Percentiles rank a stretch among this genome's conserved stretches.
Evolutionary conservation across 768 basidiomycete species (phyloP).

Genomic region (Gymnopilus junonius): DNA sequence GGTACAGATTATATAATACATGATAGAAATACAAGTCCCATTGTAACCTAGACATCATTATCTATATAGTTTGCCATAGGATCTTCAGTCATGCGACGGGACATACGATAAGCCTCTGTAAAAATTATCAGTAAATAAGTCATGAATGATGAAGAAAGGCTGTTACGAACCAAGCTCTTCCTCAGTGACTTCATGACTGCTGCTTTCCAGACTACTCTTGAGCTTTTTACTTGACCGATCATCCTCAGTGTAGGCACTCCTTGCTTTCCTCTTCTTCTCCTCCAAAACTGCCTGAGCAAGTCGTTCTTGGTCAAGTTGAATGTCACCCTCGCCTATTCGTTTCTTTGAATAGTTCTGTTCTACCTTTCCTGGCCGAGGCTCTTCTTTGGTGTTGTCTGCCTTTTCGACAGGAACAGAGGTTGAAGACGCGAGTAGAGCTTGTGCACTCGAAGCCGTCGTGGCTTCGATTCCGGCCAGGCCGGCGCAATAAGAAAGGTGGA

Average conservation of each 20-base stretch:
- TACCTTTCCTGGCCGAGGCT: constrained; percentile 38
- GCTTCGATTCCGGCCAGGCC: constrained; percentile 86
- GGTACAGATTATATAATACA: constrained; percentile 2
- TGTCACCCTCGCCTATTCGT: constrained; percentile 79
- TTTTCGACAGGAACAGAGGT: constrained; percentile 29
- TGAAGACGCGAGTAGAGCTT: constrained; percentile 58
- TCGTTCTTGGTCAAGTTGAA: constrained; percentile 73
- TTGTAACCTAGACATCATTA: constrained; percentile 34
- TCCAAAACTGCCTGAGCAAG: constrained; percentile 74
- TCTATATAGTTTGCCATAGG: constrained; percentile 95
- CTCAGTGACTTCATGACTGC: constrained; percentile 84
- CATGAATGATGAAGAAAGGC: not conserved
- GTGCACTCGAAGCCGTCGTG: constrained; percentile 73
- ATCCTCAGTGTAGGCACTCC: constrained; percentile 56
- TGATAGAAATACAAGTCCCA: constrained; percentile 11
- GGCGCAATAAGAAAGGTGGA: constrained; percentile 91
- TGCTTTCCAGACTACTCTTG: constrained; percentile 51
- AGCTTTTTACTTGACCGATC: constrained; percentile 63
- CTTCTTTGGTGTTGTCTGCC: constrained; percentile 13
- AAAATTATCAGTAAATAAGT: constrained; percentile 11
- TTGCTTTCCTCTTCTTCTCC: constrained; percentile 78
- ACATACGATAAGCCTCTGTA: constrained; percentile 92
- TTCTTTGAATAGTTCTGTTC: constrained; percentile 81
- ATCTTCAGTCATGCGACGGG: constrained; percentile 75
- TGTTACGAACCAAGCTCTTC: constrained; percentile 74